Percentiles rank a stretch among this genome's conserved stretches.
Conservation (phyloP, 2,329 filamentous ascomycete genomes). For the Fusarium sp. region DNA sequence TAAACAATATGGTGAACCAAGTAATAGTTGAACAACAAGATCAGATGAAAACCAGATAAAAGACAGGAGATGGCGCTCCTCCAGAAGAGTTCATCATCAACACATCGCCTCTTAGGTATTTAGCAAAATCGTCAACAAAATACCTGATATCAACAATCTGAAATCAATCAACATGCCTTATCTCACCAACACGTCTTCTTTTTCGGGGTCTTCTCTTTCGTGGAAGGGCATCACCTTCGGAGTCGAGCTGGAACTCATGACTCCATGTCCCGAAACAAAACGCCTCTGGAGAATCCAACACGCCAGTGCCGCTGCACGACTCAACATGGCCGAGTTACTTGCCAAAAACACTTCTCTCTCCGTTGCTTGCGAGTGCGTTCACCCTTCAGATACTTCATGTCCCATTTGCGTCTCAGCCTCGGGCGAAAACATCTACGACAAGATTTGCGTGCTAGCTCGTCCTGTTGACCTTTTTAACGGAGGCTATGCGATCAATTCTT, state of each 20-base stretch:
- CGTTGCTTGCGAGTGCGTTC: slow-evolving; percentile 9
- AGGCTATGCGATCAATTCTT: background rate
- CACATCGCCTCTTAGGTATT: background rate
- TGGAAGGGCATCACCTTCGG: slow-evolving; percentile 33
- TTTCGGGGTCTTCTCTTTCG: background rate
- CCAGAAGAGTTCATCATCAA: background rate
- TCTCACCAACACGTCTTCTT: background rate
- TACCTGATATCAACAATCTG: background rate
- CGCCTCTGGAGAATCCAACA: background rate
- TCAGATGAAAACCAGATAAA: background rate
- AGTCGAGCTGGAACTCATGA: slow-evolving; percentile 40
- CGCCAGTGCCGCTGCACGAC: background rate
- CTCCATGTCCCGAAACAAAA: background rate
- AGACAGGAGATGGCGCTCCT: rapidly evolving
- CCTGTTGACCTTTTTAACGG: background rate
- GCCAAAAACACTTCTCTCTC: background rate
- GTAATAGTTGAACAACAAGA: background rate
- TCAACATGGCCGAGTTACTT: slow-evolving; percentile 8
- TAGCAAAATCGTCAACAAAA: too few species aligned
- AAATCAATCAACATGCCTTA: background rate
- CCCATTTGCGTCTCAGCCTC: background rate
- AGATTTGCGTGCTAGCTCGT: background rate
- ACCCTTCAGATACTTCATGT: background rate
- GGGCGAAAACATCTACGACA: background rate
- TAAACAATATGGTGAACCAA: background rate